Evolutionary conservation across 2,329 filamentous ascomycete species (phyloP), one percentile per base, ranked within the genome.

Genomic region (Hypoxylon rubiginosum): DNA sequence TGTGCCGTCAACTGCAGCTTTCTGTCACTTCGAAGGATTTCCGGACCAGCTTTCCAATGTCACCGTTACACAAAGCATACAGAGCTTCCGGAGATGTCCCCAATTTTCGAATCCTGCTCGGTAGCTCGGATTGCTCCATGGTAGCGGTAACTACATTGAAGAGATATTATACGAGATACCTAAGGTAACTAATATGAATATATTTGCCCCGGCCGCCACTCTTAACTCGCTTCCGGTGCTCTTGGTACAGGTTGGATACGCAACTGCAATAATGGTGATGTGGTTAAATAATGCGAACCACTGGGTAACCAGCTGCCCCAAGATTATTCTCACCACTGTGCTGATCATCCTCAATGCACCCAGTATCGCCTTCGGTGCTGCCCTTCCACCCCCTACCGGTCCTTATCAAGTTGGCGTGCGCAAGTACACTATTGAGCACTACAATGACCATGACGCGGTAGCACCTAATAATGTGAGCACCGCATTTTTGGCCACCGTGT

Each of bases 401-500:
- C 68, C 64, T 0, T 73, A 73, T 45, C 24, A 70, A n/a, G 63
- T 74, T 8, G 69, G 72, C n/a, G 34, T 73, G 4, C 59, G 50
- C 36, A 72, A 66, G 50, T 59, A 72, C 13, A 58, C 58, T 17
- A 67, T 73, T 1, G 48, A 67, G 6, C 61, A 72, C 24, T 59
- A 58, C 26, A 73, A 73, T 11, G 26, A 62, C 0, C 39, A 65
- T 19, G 71, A 74, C 41, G 63, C 70, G 1, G n/a, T 75, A 17
- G 70, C 72, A 15, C 72, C 71, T 3, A 70, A 72, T 30, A 69
- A 75, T 26, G 45, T 75, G 41, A 75, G 67, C 63, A 72, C 68
- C 1, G 71, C 68, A 5, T 73, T 74, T 36, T 57, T 73, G 13
- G 72, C 72, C 4, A 73, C 71, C 13, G 61, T 72, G 1, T 73